Conservation (phyloP, 1,139 yeast genomes). For the Taiozyma onychis region DNA sequence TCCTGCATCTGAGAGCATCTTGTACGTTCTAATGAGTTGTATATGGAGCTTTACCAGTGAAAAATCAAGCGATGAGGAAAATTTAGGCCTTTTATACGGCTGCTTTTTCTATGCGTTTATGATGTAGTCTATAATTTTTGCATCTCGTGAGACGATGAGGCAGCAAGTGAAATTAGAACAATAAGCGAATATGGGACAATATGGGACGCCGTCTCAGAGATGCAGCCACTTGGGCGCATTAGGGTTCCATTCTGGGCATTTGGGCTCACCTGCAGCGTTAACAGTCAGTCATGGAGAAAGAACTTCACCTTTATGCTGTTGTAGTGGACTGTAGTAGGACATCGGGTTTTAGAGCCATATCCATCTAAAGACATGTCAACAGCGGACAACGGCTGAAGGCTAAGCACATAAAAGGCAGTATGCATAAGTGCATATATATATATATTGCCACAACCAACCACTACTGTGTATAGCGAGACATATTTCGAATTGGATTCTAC, state of each 20-base stretch:
- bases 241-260: background rate
- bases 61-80: background rate
- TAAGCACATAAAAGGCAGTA: no score
- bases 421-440: no score
- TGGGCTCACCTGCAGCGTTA: background rate
- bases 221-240: background rate
- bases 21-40: background rate
- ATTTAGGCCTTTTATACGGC: background rate
- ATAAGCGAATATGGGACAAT: background rate
- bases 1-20: constrained; percentile 40
- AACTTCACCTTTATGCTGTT: background rate
- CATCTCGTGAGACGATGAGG: background rate
- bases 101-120: background rate
- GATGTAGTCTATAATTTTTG: background rate
- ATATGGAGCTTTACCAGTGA: background rate
- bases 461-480: no score
- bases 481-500: background rate
- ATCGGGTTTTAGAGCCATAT: no score
- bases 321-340: background rate
- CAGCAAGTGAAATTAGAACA: background rate
- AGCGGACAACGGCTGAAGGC: no score
- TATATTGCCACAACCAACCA: no score
- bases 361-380: background rate
- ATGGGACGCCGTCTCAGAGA: background rate
- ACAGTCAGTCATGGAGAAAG: background rate